Base-by-base conservation (phyloP, 108 stramenopile genomes). In the Conticribra guillardii region DNA sequence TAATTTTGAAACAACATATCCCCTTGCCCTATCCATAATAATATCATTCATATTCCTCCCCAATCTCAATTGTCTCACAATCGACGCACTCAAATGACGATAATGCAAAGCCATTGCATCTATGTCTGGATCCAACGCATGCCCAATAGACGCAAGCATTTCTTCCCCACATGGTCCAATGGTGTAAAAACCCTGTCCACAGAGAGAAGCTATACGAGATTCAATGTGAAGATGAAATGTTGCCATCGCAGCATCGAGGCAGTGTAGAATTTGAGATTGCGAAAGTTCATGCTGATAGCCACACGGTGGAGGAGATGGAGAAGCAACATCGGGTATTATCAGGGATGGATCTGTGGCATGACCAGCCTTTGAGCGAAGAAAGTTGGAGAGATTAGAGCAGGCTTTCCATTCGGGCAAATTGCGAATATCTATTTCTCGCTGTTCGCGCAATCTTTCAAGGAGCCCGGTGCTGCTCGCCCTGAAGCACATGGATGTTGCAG, bases 101-200 rank as follows among this genome's bases (percentile, higher is more conserved):
- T 96, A 96, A 64, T 96, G 94, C 33, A 96, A 54, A 7, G 94
- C 94, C 9, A 81, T 66, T 16, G 87, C 60, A 68, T 96, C 94
- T 18, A 49, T 30, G 1, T 65, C 24, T 23, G 69, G 62, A 68
- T 79, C 67, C 0, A 90, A 41, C 7, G 83, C 80, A 37, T 76
- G 55, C n/a, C 82, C 89, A 44, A 79, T 69, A 0, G 74, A 72
- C n/a, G 80, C 51, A 8, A 95, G 69, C 51, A 84, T 64, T 58
- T 58, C 94, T 70, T 95, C 94, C 23, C 94, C 94, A 70, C 94
- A 92, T 16, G 94, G 94, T n/a, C 94, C 94, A 53, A 95, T 95
- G 22, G 91, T 95, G 65, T 92, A 95, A 68, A 85, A 96, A 9
- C 91, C 91, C 44, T 90, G 64, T 0, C 94, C 91, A 11, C 87